Evolutionary conservation across 352 stramenopile genomes (phyloP), one percentile per base, ranked within the genome.

Genomic region (Phytophthora litchii): DNA sequence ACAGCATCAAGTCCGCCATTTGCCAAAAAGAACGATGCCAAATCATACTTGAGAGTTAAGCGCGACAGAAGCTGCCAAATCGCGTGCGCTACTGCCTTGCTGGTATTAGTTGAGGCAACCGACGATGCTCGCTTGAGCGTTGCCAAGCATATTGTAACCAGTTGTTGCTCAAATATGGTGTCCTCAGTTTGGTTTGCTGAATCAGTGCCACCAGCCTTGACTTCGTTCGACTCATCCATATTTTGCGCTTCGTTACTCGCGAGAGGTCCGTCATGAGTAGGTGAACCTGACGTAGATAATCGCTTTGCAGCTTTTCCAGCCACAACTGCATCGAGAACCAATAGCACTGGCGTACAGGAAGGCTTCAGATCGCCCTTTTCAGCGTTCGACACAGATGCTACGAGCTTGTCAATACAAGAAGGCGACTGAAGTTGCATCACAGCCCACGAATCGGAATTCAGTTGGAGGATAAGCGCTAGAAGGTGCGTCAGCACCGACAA

Each of bases 21-120:
- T 1, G 65, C 32, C 17, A 71, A 80, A 20, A 96, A 88, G 9
- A 67, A 76, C 29, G 59, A 88, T 4, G 84, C 83, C n/a, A 92
- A 14, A 3, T 91, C 71, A 54, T 92, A 92, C 19, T 90, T 74
- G 20, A 89, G 54, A 19, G 84, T 92, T 54, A 96, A 62, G 8
- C 65, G 81, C 14, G 70, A 71, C 10, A 92, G 48, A 21, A 95
- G 36, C 48, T 95, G 87, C 78, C 86, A 84, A 51, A 89, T 70
- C 21, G 87, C 79, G 34, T 95, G 87, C 1, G 78, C 76, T 27
- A 72, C 57, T 29, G 67, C 67, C 32, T 69, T 67, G 19, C 65
- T 55, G 41, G 36, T n/a, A 47, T 35, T 49, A 7, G 34, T 45
- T 49, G 48, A 60, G 2, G 25, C 20, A 32, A 14, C 37, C 21